A percentile compares a stretch with the other conserved stretches of the same genome.
phyloP scores from a whole-genome alignment of 73 alveolate genomes.

The Breviolum minutum region DNA sequence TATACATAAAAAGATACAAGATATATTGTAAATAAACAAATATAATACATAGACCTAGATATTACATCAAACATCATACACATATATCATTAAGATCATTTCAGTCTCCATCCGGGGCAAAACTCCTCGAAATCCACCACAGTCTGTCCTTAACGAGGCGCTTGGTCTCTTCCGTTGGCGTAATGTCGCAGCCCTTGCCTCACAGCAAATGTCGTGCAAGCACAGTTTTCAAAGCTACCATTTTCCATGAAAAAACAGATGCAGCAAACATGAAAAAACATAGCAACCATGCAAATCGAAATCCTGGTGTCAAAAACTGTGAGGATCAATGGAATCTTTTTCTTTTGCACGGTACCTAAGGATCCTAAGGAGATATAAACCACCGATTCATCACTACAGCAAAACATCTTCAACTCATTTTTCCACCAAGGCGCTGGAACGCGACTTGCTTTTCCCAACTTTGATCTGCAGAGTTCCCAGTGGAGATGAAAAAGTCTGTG shows the following conservation, averaged over 20 bases:
- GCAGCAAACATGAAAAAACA: not conserved
- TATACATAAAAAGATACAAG: no score
- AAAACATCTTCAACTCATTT: not conserved
- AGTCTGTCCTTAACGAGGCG: conserved; percentile 61
- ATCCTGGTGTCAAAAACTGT: no score
- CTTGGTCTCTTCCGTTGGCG: conserved; percentile 43
- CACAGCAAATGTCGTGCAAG: not conserved
- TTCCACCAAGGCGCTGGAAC: conserved; percentile 4
- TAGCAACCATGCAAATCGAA: no score
- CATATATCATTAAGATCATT: no score
- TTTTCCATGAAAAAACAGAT: no score
- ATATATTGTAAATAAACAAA: no score
- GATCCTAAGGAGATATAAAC: not conserved
- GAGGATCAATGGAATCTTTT: no score
- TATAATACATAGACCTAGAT: no score
- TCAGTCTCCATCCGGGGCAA: no score
- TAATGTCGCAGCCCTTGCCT: conserved; percentile 48
- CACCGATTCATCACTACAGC: not conserved
- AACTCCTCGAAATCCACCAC: not conserved
- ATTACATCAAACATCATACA: no score
- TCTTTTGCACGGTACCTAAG: not conserved
- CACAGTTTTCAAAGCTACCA: not conserved
- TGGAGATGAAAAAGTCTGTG: no score
- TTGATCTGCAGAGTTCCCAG: conserved; percentile 16
- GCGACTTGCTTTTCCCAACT: conserved; percentile 72